These are phyloP conservation scores for Talaromyces funiculosus DNA, from an alignment of 2,329 filamentous ascomycete species.

Conservation along the genomic window DNA sequence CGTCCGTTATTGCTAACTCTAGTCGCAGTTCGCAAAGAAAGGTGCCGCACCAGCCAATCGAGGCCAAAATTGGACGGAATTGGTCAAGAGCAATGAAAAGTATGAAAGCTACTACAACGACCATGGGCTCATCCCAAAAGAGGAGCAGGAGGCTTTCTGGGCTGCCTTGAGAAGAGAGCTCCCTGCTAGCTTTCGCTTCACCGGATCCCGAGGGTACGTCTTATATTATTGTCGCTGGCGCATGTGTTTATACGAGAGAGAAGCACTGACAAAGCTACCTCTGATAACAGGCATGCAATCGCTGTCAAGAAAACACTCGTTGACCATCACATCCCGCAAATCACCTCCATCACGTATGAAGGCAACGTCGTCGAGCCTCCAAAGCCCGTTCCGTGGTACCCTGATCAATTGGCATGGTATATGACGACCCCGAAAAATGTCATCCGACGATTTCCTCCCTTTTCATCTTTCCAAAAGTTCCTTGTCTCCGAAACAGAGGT, in stretches of 20 bases:
- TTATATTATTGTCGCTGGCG: not conserved
- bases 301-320: constrained; percentile 84
- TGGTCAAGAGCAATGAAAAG: constrained; percentile 74
- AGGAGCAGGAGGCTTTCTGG: constrained; percentile 81
- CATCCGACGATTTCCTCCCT: constrained; percentile 86
- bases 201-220: constrained; percentile 78
- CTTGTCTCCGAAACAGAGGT: constrained; percentile 94
- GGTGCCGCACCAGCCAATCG: constrained; percentile 35
- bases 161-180: constrained; percentile 72
- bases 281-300: constrained; percentile 68
- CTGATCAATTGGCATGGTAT: constrained; percentile 89
- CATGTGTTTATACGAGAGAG: not conserved
- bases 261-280: not conserved
- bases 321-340: constrained; percentile 83
- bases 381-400: constrained; percentile 81
- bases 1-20: not conserved
- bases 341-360: constrained; percentile 78
- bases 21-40: constrained; percentile 12
- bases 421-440: constrained; percentile 98
- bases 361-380: constrained; percentile 77
- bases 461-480: constrained; percentile 94
- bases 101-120: constrained; percentile 83
- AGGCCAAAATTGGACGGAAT: constrained; percentile 51
- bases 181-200: constrained; percentile 96
- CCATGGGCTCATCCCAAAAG: constrained; percentile 67